phyloP scores from a whole-genome alignment of 306 rosid species.

The Inga leiocalycina region DNA sequence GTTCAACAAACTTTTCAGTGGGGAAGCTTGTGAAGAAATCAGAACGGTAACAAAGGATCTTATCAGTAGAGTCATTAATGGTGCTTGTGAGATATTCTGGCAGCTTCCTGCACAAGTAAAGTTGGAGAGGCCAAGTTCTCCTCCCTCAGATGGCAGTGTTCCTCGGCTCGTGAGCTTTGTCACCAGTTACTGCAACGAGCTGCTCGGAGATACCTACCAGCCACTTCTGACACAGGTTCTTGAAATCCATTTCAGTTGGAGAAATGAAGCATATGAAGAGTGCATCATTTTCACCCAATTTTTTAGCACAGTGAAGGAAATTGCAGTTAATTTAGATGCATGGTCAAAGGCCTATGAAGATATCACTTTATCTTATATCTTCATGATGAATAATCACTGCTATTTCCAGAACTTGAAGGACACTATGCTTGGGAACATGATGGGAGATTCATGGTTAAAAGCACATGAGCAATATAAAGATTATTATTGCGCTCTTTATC shows the following conservation, averaged over 20 bases:
- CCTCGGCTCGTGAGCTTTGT: constrained; percentile 75
- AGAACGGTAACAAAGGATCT: constrained; percentile 70
- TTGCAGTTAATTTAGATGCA: constrained; percentile 67
- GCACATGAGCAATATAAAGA: constrained; percentile 85
- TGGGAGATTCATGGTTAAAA: constrained; percentile 84
- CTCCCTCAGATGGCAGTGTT: constrained; percentile 80
- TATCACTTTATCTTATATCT: constrained; percentile 62
- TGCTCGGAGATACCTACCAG: constrained; percentile 60
- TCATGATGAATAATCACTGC: constrained; percentile 95
- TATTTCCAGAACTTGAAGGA: constrained; percentile 70
- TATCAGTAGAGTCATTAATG: constrained; percentile 59
- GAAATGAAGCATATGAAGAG: constrained; percentile 51
- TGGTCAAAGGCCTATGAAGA: constrained; percentile 84
- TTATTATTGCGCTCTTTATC: constrained; percentile 72
- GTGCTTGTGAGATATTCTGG: constrained; percentile 68
- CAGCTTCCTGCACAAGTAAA: constrained; percentile 85
- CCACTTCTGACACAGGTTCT: constrained; percentile 65
- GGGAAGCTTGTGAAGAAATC: constrained; percentile 61
- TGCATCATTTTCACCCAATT: constrained; percentile 47
- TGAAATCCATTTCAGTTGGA: constrained; percentile 71
- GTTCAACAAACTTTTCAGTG: constrained; percentile 69
- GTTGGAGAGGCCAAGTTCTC: constrained; percentile 61
- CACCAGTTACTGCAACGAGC: constrained; percentile 65
- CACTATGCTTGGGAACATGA: constrained; percentile 65
- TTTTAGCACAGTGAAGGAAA: constrained; percentile 58